Base-by-base conservation (phyloP, 2,329 filamentous ascomycete species). In the Dactylellina parvicollis region DNA sequence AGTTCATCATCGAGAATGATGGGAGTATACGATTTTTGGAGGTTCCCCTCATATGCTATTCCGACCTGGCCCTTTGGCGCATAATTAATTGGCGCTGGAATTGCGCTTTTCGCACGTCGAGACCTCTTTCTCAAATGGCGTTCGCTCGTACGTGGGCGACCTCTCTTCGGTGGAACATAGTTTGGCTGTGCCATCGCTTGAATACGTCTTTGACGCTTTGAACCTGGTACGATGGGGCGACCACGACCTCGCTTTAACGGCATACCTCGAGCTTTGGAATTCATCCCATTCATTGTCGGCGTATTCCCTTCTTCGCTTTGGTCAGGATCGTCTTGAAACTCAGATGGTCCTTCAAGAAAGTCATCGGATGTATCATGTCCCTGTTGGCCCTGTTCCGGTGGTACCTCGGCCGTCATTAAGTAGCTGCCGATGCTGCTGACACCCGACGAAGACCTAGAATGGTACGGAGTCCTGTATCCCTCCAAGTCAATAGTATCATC, bases 181-280 rank as follows among this genome's bases (percentile, higher is more conserved):
- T 66, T 54, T 26, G 69, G 69, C n/a, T 73, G 44, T 9, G 69
- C 52, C 69, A 73, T 73, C 8, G 69, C 69, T 9, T 61, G 60
- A 18, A 73, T 66, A 14, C 69, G 69, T 22, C 54, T 28, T 56
- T 73, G 69, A 8, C 69, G 69, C 20, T 66, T 66, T 3, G 69
- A 73, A 10, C 69, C 69, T 4, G 69, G 69, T 18, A 73, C 69
- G n/a, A 73, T 73, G 22, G 69, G 69, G 9, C 69, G 56, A 4
- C 69, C 69, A 28, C 69, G 60, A 9, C 69, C 60, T 28, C 60
- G 46, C 50, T 73, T 73, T n/a, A 24, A 14, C 4, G 44, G 24
- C 4, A 18, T 24, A 32, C 24, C 34, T 14, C 4, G 34, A 38
- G 34, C 12, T 40, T 36, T 10, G 3, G 20, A 36, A 44, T 34